These are phyloP conservation scores for Ogataea nonfermentans DNA, from an alignment of 805 yeast species.

Conservation along the genomic window DNA sequence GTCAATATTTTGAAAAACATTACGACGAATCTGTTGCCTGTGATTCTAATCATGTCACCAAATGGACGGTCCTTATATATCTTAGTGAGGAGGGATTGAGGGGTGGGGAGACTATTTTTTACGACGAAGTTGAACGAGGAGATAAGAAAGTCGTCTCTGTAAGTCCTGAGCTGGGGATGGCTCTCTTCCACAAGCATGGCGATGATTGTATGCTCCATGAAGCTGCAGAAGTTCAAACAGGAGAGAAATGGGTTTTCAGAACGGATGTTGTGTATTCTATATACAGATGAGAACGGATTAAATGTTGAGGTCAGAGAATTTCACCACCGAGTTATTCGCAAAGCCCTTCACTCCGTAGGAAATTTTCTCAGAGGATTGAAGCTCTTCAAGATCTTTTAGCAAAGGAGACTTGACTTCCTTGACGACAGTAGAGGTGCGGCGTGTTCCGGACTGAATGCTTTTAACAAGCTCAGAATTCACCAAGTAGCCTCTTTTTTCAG, in stretches of 20 bases:
- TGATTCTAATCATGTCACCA: conserved; percentile 39
- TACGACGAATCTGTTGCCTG: conserved; percentile 55
- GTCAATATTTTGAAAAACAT: conserved; percentile 60
- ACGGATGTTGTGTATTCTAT: conserved; percentile 48
- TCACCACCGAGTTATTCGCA: conserved; percentile 23
- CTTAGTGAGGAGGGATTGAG: conserved; percentile 52
- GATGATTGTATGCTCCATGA: conserved; percentile 62
- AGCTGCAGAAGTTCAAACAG: conserved; percentile 48
- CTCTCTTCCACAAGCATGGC: conserved; percentile 63
- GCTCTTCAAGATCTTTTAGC: conserved; percentile 23
- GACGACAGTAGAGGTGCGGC: conserved; percentile 6
- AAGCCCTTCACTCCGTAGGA: conserved; percentile 23
- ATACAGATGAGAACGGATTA: conserved; percentile 12
- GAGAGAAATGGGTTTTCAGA: conserved; percentile 62
- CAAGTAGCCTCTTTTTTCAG: conserved; percentile 74
- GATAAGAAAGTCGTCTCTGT: conserved; percentile 29
- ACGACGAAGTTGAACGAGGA: conserved; percentile 25
- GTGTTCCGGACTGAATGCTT: conserved; percentile 25
- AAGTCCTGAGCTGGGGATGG: conserved; percentile 54
- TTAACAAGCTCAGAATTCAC: conserved; percentile 37
- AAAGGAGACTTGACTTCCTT: conserved; percentile 23
- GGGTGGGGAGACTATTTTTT: conserved; percentile 62
- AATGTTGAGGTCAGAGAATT: conserved; percentile 26
- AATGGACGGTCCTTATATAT: conserved; percentile 60
- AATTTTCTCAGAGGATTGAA: conserved; percentile 3